Conservation (phyloP, 805 yeast species). For the Candida awuae region DNA sequence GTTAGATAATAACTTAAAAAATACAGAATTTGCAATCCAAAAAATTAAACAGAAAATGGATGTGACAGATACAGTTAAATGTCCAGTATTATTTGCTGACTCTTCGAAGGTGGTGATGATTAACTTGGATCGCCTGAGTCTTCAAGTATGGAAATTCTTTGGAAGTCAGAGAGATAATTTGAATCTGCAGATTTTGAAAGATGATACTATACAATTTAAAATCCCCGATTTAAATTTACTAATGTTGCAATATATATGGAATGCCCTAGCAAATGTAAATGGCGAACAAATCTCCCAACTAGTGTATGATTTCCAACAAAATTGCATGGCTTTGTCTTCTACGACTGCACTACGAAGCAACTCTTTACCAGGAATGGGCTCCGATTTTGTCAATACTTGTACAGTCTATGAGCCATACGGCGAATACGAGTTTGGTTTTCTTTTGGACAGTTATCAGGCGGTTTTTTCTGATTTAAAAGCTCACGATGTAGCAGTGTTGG, state of each 20-base stretch:
- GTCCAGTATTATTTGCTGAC: conserved; percentile 15
- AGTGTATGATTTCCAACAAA: no score
- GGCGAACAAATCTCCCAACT: no score
- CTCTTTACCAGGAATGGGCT: no score
- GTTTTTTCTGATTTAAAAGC: background rate
- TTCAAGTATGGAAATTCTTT: conserved; percentile 19
- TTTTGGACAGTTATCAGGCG: conserved; percentile 1
- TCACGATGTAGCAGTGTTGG: background rate
- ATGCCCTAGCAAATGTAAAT: background rate
- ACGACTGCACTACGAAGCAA: no score
- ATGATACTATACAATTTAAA: conserved; percentile 20
- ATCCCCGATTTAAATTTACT: conserved; percentile 22
- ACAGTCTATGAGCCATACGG: conserved; percentile 2
- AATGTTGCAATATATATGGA: conserved; percentile 22
- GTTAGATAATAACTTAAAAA: no score
- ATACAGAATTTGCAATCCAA: no score
- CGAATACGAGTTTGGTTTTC: conserved; percentile 2
- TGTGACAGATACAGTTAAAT: conserved; percentile 7
- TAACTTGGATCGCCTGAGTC: conserved; percentile 5
- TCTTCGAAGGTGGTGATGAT: conserved; percentile 8
- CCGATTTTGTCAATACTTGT: no score
- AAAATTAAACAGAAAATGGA: no score
- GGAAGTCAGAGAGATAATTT: conserved; percentile 9
- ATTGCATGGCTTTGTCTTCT: no score
- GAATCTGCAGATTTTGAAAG: conserved; percentile 13